phyloP scores from a whole-genome alignment of 345 rosid species.

The Eutrema japonicum region DNA sequence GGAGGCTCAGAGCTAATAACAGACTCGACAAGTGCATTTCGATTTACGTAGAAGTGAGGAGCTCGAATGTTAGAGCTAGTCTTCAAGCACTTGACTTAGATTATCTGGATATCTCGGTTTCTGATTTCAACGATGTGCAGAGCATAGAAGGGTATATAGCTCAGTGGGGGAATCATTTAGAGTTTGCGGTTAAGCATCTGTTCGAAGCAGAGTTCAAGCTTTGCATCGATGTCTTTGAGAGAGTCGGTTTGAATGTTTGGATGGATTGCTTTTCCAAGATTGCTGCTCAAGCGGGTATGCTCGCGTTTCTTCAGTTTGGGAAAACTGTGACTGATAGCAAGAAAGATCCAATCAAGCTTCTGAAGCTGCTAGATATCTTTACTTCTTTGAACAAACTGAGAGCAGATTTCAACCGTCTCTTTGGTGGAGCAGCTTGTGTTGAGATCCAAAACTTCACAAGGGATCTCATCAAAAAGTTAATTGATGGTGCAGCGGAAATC shows the following conservation, averaged over 20 bases:
- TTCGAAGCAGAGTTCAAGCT: slow-evolving; percentile 95
- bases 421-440: slow-evolving; percentile 91
- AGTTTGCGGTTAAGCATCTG: slow-evolving; percentile 98
- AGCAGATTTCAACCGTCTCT: slow-evolving; percentile 89
- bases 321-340: slow-evolving; percentile 92
- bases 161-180: slow-evolving; percentile 97
- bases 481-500: slow-evolving; percentile 88
- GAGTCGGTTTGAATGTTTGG: slow-evolving; percentile 83
- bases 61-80: slow-evolving; percentile 89
- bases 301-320: slow-evolving; percentile 93
- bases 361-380: slow-evolving; percentile 88
- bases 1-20: slow-evolving; percentile 83
- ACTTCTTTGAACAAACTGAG: slow-evolving; percentile 84
- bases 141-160: slow-evolving; percentile 84
- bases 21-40: slow-evolving; percentile 80
- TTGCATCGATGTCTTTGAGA: slow-evolving; percentile 94
- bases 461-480: slow-evolving; percentile 87
- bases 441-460: slow-evolving; percentile 95
- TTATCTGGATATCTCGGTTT: slow-evolving; percentile 85
- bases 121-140: slow-evolving; percentile 88
- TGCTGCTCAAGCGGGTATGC: slow-evolving; percentile 96
- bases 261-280: slow-evolving; percentile 96
- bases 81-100: slow-evolving; percentile 89
- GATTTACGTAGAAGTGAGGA: slow-evolving; percentile 88
- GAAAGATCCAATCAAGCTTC: slow-evolving; percentile 92